A percentile compares a stretch with the other conserved stretches of the same genome.
Conservation (phyloP, 2,329 filamentous ascomycete species). For the Ophiognomonia clavigignenti-juglandacearum region DNA sequence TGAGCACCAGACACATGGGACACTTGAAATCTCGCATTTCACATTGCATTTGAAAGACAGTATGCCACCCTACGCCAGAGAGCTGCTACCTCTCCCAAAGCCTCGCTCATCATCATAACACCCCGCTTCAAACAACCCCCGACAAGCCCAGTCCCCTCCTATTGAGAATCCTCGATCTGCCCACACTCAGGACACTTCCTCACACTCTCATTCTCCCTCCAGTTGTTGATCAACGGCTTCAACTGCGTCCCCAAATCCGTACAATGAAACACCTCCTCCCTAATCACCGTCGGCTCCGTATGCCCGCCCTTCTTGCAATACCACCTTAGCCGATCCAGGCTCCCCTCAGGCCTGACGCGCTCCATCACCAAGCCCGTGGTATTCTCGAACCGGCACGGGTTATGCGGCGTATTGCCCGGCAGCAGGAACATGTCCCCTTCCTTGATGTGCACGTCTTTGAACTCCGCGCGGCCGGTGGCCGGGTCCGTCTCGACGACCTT, state of each 20-base stretch:
- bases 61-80: no score
- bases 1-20: no score
- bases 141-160: background rate
- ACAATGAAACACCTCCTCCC: conserved; percentile 19
- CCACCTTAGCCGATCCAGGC: conserved; percentile 19
- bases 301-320: conserved; percentile 20
- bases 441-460: conserved; percentile 17
- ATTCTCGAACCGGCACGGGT: conserved; percentile 18
- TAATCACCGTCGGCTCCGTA: conserved; percentile 16
- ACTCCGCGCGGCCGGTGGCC: conserved; percentile 2
- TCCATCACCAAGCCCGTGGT: conserved; percentile 20
- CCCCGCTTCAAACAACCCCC: background rate
- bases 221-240: conserved; percentile 19
- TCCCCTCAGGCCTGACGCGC: conserved; percentile 16
- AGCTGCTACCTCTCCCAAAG: no score
- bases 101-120: background rate
- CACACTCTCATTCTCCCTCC: conserved; percentile 18
- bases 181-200: conserved; percentile 15
- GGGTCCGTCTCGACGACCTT: conserved; percentile 16
- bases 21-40: no score
- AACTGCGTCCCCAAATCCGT: conserved; percentile 19
- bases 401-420: conserved; percentile 19
- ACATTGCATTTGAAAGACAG: no score
- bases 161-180: conserved; percentile 14
- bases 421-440: conserved; percentile 19